These are phyloP conservation scores for Globisporangium perplexum DNA, from an alignment of 352 stramenopile species.

Conservation along the genomic window DNA sequence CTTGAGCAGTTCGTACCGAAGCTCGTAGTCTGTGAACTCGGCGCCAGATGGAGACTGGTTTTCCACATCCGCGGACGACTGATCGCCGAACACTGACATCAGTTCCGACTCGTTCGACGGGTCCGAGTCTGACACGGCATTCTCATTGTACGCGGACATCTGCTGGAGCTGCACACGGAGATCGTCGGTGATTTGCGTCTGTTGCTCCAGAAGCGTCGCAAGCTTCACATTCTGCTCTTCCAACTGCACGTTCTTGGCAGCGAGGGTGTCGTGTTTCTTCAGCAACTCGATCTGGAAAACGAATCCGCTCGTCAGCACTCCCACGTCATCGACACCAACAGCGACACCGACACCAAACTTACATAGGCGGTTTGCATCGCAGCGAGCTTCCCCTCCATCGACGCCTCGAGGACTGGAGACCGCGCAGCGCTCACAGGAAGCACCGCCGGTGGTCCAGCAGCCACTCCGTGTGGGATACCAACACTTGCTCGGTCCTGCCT, in stretches of 20 bases:
- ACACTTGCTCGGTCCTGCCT: slow-evolving; percentile 4
- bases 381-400: slow-evolving; percentile 44
- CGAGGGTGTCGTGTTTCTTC: slow-evolving; percentile 42
- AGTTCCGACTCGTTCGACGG: slow-evolving; percentile 43
- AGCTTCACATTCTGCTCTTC: slow-evolving; percentile 60
- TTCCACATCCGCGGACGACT: slow-evolving; percentile 26
- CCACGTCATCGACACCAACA: background rate
- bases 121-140: slow-evolving; percentile 53
- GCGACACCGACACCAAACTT: slow-evolving; percentile 1
- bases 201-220: slow-evolving; percentile 56
- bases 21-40: slow-evolving; percentile 36
- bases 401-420: slow-evolving; percentile 13
- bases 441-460: background rate
- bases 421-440: slow-evolving; percentile 8
- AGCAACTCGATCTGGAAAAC: slow-evolving; percentile 37
- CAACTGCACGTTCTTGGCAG: slow-evolving; percentile 37
- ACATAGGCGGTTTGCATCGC: slow-evolving; percentile 39
- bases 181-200: slow-evolving; percentile 55
- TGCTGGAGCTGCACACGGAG: slow-evolving; percentile 66
- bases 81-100: slow-evolving; percentile 40
- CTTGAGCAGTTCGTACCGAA: slow-evolving; percentile 37
- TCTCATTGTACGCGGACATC: slow-evolving; percentile 66
- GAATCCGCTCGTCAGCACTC: background rate
- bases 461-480: background rate
- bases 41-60: slow-evolving; percentile 27